Conservation (phyloP, 345 rosid genomes). For the Nephelium lappaceum region DNA sequence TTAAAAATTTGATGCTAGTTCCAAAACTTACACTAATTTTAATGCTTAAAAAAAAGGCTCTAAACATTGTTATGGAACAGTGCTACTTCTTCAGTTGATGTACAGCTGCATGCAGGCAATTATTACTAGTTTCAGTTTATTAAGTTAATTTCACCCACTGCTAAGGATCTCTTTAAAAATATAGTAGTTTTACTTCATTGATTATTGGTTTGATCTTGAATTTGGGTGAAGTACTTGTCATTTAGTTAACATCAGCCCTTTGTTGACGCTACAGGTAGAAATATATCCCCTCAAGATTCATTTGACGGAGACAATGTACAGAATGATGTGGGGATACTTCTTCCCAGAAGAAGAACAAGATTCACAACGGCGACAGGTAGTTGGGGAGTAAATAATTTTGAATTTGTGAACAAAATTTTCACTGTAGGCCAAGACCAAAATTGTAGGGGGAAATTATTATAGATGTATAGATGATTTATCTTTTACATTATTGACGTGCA, state of each 20-base stretch:
- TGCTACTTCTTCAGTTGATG: not conserved
- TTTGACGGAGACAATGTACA: constrained; percentile 97
- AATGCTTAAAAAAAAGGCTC: too few species aligned
- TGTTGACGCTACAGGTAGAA: constrained; percentile 65
- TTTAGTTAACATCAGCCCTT: constrained; percentile 11
- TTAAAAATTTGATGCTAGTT: too few species aligned
- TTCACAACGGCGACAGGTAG: constrained; percentile 95
- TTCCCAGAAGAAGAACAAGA: constrained; percentile 98
- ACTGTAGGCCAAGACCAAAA: constrained; percentile 10
- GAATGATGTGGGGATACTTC: constrained; percentile 98
- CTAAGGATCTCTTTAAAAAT: constrained; percentile 4
- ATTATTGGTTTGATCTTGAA: not conserved
- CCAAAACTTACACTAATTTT: too few species aligned
- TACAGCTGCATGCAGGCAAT: not conserved
- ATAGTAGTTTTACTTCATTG: not conserved
- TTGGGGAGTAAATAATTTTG: constrained; percentile 2
- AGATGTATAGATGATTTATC: constrained; percentile 6
- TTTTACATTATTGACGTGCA: constrained; percentile 38
- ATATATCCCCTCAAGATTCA: constrained; percentile 95
- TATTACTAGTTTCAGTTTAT: not conserved
- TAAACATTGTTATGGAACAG: not conserved
- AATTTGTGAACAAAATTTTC: constrained; percentile 11
- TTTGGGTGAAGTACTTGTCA: constrained; percentile 6
- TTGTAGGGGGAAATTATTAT: not conserved
- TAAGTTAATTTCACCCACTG: not conserved